Percentiles rank a stretch among this genome's conserved stretches.
phyloP scores from a whole-genome alignment of 2,329 filamentous ascomycete species.

The Trichoderma koningiopsis region DNA sequence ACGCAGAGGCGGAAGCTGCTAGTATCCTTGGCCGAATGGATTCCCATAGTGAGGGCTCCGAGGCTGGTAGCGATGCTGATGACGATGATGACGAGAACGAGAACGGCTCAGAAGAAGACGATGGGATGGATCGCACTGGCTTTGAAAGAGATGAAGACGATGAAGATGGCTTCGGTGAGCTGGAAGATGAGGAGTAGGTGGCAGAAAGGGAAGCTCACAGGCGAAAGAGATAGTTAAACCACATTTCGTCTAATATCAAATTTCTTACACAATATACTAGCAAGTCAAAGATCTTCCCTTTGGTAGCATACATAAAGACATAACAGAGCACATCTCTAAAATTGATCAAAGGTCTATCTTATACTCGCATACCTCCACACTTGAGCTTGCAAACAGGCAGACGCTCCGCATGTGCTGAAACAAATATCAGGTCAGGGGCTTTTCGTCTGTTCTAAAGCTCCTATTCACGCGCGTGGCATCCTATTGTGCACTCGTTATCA shows the following conservation, averaged over 20 bases:
- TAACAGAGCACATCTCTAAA: neutral
- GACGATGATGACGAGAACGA: slow-evolving; percentile 33
- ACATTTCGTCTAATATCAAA: no score
- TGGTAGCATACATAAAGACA: neutral
- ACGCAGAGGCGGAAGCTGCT: slow-evolving; percentile 13
- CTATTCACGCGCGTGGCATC: neutral
- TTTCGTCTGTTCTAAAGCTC: neutral
- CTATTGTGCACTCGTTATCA: neutral
- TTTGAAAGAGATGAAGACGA: slow-evolving; percentile 3
- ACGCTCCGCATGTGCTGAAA: neutral
- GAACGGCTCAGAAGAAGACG: slow-evolving; percentile 27
- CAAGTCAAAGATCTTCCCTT: no score
- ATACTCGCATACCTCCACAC: neutral
- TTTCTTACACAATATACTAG: no score
- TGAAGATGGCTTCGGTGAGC: neutral
- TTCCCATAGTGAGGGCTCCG: slow-evolving; percentile 22
- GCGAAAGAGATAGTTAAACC: no score
- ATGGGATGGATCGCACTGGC: neutral
- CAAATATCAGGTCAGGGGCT: neutral
- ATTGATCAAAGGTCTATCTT: no score
- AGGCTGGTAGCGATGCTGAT: slow-evolving; percentile 25
- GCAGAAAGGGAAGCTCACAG: no score
- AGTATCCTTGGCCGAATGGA: slow-evolving; percentile 18
- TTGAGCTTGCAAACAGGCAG: neutral
- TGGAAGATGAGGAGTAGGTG: slow-evolving; percentile 1